These are phyloP conservation scores for Verticillium longisporum DNA, from an alignment of 2,329 filamentous ascomycete species.

Conservation along the genomic window DNA sequence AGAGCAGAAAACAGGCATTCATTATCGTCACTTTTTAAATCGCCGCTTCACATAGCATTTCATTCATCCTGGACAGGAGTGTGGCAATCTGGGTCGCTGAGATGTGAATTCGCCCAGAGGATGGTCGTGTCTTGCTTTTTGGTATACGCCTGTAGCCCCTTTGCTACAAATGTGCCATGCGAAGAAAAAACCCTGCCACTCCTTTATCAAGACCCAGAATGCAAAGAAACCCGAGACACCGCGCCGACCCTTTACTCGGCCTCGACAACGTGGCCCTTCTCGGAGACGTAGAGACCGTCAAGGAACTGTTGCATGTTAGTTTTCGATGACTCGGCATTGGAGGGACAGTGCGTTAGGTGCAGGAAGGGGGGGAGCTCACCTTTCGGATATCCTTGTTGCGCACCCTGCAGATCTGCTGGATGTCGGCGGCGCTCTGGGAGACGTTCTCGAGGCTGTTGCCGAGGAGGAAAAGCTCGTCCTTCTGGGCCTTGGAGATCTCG, in stretches of 20 bases:
- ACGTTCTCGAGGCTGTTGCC: slow-evolving; percentile 97
- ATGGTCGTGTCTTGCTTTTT: slow-evolving; percentile 15
- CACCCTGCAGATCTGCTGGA: slow-evolving; percentile 99
- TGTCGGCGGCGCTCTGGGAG: slow-evolving; percentile 96
- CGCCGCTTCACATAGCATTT: no score
- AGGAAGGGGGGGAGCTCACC: slow-evolving; percentile 40
- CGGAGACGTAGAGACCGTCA: slow-evolving; percentile 99
- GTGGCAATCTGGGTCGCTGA: neutral
- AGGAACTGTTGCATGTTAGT: slow-evolving; percentile 64
- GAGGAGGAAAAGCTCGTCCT: slow-evolving; percentile 91
- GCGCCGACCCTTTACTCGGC: slow-evolving; percentile 39
- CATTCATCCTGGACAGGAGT: neutral
- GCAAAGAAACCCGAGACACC: slow-evolving; percentile 34
- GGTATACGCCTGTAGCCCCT: slow-evolving; percentile 34
- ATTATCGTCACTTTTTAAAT: no score
- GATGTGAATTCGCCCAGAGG: neutral
- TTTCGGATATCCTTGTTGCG: slow-evolving; percentile 99
- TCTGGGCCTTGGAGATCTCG: slow-evolving; percentile 82
- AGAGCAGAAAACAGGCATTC: no score
- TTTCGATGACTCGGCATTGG: neutral
- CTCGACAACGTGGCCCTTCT: slow-evolving; percentile 91
- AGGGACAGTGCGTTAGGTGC: neutral
- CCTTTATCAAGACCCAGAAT: slow-evolving; percentile 48
- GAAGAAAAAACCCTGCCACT: slow-evolving; percentile 54
- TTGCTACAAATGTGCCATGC: slow-evolving; percentile 50